Evolutionary conservation across 2,329 filamentous ascomycete species (phyloP).

Genomic region (Macrophomina tecta): DNA sequence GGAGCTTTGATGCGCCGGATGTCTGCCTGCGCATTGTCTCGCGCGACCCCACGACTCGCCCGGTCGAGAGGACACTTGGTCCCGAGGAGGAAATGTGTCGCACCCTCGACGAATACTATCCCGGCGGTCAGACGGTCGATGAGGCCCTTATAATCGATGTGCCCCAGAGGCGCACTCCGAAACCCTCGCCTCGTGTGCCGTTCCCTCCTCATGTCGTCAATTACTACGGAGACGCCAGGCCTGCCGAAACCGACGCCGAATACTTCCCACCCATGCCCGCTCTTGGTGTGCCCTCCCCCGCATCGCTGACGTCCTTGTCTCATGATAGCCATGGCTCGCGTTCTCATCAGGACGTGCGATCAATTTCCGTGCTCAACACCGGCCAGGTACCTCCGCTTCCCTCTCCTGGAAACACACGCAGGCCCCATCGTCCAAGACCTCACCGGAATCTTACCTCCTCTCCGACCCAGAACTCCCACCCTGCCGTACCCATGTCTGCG

Average conservation of each 20-base stretch:
- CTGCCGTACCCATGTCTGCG: slow-evolving; percentile 44
- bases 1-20: slow-evolving; percentile 88
- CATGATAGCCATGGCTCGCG: slow-evolving; percentile 46
- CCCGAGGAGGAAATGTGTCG: slow-evolving; percentile 85
- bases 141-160: slow-evolving; percentile 93
- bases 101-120: slow-evolving; percentile 81
- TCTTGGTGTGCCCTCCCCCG: slow-evolving; percentile 48
- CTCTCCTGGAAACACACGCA: slow-evolving; percentile 74
- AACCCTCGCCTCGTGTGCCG: slow-evolving; percentile 72
- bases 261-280: slow-evolving; percentile 77
- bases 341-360: slow-evolving; percentile 60
- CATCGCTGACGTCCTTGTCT: slow-evolving; percentile 43
- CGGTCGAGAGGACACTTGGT: slow-evolving; percentile 72
- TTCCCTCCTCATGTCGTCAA: slow-evolving; percentile 41
- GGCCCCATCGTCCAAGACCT: slow-evolving; percentile 66
- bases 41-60: slow-evolving; percentile 60
- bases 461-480: slow-evolving; percentile 66
- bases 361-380: slow-evolving; percentile 80
- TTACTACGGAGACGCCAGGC: slow-evolving; percentile 68
- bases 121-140: slow-evolving; percentile 83
- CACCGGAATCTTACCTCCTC: slow-evolving; percentile 79
- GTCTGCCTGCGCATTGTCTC: slow-evolving; percentile 78
- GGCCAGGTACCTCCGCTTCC: slow-evolving; percentile 81
- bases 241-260: slow-evolving; percentile 73
- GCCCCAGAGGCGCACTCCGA: slow-evolving; percentile 75